Evolutionary conservation across 169 alveolate species (phyloP), one percentile per base, ranked within the genome.

Genomic region (Cryptosporidium sp.): DNA sequence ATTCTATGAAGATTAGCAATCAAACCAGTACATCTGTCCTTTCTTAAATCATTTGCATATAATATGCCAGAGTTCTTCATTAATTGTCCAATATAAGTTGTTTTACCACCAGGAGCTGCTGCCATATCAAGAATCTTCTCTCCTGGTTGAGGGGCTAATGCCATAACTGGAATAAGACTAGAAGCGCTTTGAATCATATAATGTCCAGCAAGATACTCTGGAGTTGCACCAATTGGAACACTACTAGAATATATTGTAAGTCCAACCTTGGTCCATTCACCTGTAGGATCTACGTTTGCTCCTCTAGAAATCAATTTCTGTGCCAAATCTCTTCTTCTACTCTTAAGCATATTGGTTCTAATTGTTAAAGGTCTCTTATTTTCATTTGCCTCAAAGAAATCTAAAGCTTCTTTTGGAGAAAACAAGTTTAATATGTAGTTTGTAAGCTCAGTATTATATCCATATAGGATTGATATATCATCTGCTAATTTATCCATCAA

Each of bases 31-130:
- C 96, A 94, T 80, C 99, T 93, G 53, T 95, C 97, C 86, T 96
- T 95, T 71, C 96, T 97, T 33, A 95, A 84, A 85, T 98, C 99
- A 91, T 98, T 98, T 4, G 99, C 99, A 72, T 96, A 95, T 12
- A 98, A 85, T 29, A 95, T 80, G 14, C 99, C 99, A 7, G 96
- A 93, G 85, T 98, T 98, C 92, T 97, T 98, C 99, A 97, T 97
- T 29, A 97, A 70, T 69, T 97, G 96, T 14, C 98, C 98, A 21
- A 98, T 94, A 91, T 96, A 97, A 16, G 99, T 96, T 1, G 98
- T 96, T 92, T 98, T 98, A 1, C 99, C 99, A 52, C 99, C 99
- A 3, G 99, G 99, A 29, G 99, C 98, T 42, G 99, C 99, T 65
- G 99, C 96, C 97, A 98, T 94, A 93, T 98, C 99, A 26, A 98